Evolutionary conservation across 2,329 filamentous ascomycete species (phyloP).

Genomic region (Ophiognomonia clavigignenti-juglandacearum): DNA sequence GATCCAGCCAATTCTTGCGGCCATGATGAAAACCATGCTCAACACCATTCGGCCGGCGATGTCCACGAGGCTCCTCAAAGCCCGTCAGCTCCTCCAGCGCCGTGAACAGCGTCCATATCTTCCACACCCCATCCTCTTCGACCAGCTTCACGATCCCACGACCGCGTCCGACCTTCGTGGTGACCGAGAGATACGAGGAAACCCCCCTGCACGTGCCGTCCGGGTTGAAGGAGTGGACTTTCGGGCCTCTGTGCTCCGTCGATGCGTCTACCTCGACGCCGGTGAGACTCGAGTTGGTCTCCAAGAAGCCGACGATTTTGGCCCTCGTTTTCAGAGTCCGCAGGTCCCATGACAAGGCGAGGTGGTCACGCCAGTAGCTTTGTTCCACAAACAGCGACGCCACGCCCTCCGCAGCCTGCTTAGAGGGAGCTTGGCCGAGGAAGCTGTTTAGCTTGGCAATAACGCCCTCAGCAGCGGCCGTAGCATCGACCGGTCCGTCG

Average conservation of each 20-base stretch:
- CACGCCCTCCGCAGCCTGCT: slow-evolving; percentile 4
- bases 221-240: slow-evolving; percentile 41
- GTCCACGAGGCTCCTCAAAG: slow-evolving; percentile 43
- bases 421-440: slow-evolving; percentile 29
- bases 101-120: slow-evolving; percentile 61
- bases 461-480: slow-evolving; percentile 31
- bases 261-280: slow-evolving; percentile 41
- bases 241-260: slow-evolving; percentile 38
- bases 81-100: slow-evolving; percentile 49
- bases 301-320: slow-evolving; percentile 35
- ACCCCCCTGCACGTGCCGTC: slow-evolving; percentile 46
- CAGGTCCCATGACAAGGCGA: slow-evolving; percentile 52
- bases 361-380: slow-evolving; percentile 55
- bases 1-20: slow-evolving; percentile 56
- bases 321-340: slow-evolving; percentile 42
- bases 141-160: slow-evolving; percentile 51
- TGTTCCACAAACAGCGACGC: slow-evolving; percentile 35
- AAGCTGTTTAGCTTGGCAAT: slow-evolving; percentile 36
- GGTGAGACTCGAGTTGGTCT: slow-evolving; percentile 33
- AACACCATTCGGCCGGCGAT: slow-evolving; percentile 49
- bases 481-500: slow-evolving; percentile 28
- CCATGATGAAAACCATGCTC: slow-evolving; percentile 47
- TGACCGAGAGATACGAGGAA: slow-evolving; percentile 50
- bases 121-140: slow-evolving; percentile 44
- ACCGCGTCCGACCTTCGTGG: slow-evolving; percentile 50